phyloP scores from a whole-genome alignment of 2,329 filamentous ascomycete species.

The Ophiostoma australiae region DNA sequence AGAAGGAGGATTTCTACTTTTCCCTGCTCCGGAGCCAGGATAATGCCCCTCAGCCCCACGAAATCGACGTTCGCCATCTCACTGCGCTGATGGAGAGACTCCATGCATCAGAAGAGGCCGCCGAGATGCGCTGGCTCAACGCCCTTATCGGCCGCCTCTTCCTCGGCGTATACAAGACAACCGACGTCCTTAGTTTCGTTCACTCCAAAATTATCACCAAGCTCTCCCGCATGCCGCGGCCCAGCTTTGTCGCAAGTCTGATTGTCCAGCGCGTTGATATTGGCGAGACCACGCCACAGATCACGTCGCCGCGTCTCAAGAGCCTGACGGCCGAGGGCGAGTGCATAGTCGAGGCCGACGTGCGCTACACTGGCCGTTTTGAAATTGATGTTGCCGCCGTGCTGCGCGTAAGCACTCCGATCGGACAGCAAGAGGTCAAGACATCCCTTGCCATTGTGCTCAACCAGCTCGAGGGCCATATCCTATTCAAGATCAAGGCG shows the following conservation, averaged over 20 bases:
- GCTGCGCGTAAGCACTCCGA: constrained; percentile 82
- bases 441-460: constrained; percentile 80
- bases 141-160: constrained; percentile 85
- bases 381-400: constrained; percentile 88
- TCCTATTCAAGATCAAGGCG: constrained; percentile 83
- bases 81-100: constrained; percentile 84
- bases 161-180: constrained; percentile 78
- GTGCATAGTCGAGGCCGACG: constrained; percentile 76
- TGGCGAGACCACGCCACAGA: constrained; percentile 78
- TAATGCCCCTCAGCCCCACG: constrained; percentile 62
- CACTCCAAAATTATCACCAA: constrained; percentile 90
- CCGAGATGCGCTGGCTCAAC: constrained; percentile 91
- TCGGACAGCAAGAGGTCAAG: constrained; percentile 89
- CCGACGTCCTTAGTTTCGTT: constrained; percentile 72
- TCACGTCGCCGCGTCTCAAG: constrained; percentile 82
- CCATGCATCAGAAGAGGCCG: constrained; percentile 84
- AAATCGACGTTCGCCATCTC: constrained; percentile 79
- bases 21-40: constrained; percentile 81
- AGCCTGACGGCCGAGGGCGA: constrained; percentile 91
- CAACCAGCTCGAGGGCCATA: constrained; percentile 78
- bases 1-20: constrained; percentile 98
- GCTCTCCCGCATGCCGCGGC: constrained; percentile 87
- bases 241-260: constrained; percentile 81
- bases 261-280: constrained; percentile 78
- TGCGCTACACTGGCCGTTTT: constrained; percentile 86